Evolutionary conservation across 805 yeast species (phyloP), one percentile per base, ranked within the genome.

Genomic region (Spathaspora girioi): DNA sequence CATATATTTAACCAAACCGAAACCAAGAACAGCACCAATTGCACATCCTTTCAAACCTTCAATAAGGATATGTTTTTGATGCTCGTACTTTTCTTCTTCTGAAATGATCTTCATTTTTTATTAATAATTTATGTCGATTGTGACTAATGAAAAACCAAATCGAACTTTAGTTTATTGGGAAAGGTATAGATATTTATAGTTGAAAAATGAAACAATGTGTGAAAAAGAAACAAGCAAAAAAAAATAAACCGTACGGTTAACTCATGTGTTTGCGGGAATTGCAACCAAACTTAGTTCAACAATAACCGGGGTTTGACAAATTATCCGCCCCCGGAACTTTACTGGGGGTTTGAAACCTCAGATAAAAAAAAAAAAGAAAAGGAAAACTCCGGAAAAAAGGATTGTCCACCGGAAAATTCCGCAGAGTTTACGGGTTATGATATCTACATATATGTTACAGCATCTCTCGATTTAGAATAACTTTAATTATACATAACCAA

Each of bases 31-130:
- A 1, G 79, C 62, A 49, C 96, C 96, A 8, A 76, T 65, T 5
- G 69, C 65, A 27, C 77, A 70, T 56, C 92, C 92, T 59, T 83
- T 78, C 18, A 77, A 32, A 49, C 86, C 90, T 65, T 91, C 93
- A 8, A 65, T 59, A 11, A 79, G 62, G 18, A 86, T 80, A 54
- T 82, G 81, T 56, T 76, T 72, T 61, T 76, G 75, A 67, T 87
- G 91, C 18, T 83, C 90, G 49, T 76, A 76, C 53, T 81, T 75
- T 70, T 87, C 92, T 65, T 85, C 88, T 53, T 78, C 74, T 29
- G 84, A 71, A 44, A 84, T 73, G 54, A 87, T 68, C 77, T 87
- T 87, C 94, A 87, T 87, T 31, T 32, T 76, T 31, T 17, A 46
- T 19, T 42, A 18, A 4, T 45, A 11, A 8, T n/a, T 4, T 44